These are phyloP conservation scores for Stromatinia cepivora DNA, from an alignment of 2,329 filamentous ascomycete genomes.

Conservation along the genomic window DNA sequence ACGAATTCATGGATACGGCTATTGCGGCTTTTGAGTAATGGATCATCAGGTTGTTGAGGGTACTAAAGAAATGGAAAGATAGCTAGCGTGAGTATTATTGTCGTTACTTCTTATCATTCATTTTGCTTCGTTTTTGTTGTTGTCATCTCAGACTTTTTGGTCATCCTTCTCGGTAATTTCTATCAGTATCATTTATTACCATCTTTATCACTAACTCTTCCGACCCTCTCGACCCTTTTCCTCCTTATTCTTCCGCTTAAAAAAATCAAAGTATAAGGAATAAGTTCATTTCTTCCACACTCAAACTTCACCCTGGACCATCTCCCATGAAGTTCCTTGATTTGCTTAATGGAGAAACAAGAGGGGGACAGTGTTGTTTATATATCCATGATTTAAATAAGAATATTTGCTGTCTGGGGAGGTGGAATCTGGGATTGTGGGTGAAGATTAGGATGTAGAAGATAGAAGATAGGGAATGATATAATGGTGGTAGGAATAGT, in stretches of 20 bases:
- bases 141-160: not conserved
- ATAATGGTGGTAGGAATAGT: too few relatives aligned
- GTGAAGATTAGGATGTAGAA: too few relatives aligned
- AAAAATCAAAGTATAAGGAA: not conserved
- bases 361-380: not conserved
- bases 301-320: not conserved
- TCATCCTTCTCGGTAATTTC: not conserved
- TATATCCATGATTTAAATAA: not conserved
- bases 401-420: too few relatives aligned
- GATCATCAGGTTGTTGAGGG: too few relatives aligned
- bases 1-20: too few relatives aligned
- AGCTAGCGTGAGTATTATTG: too few relatives aligned
- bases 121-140: too few relatives aligned
- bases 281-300: not conserved
- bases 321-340: rapidly evolving
- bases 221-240: not conserved
- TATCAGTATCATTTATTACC: not conserved
- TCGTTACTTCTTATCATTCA: not conserved
- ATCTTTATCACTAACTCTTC: not conserved
- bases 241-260: not conserved
- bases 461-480: too few relatives aligned
- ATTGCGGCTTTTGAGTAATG: too few relatives aligned
- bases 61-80: not conserved
- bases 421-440: too few relatives aligned
- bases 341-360: not conserved